These are phyloP conservation scores for Vitis hybrid DNA, from an alignment of 177 flowering plant species.

Conservation along the genomic window DNA sequence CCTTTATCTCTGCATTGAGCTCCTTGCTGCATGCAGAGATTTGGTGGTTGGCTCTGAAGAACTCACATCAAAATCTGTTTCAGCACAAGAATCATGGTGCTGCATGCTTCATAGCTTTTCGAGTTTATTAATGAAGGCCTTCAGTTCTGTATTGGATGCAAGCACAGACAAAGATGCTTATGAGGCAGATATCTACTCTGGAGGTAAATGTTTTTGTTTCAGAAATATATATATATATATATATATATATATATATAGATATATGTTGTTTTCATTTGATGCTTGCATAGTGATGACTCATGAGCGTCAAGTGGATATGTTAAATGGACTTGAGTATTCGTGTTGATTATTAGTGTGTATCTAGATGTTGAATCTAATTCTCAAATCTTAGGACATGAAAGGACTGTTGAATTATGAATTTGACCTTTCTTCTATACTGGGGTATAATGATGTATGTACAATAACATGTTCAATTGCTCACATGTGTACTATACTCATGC, in stretches of 20 bases:
- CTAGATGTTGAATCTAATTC: not conserved
- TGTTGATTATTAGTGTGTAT: not conserved
- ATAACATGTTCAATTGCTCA: no score
- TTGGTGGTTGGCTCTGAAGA: conserved; percentile 32
- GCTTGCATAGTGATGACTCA: not conserved
- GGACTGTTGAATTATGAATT: no score
- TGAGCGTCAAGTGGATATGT: not conserved
- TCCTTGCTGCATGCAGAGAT: conserved; percentile 70
- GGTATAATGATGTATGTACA: no score
- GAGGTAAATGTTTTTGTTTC: conserved; percentile 43
- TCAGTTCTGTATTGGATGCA: conserved; percentile 37
- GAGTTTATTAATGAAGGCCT: conserved; percentile 35
- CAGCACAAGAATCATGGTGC: conserved; percentile 43
- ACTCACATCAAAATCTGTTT: conserved; percentile 12
- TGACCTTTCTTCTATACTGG: no score
- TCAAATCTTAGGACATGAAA: not conserved
- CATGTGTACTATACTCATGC: no score
- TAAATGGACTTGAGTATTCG: no score
- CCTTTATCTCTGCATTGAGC: conserved; percentile 70
- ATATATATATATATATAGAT: no score
- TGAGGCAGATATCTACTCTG: conserved; percentile 36
- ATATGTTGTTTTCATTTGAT: not conserved
- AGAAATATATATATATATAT: no score
- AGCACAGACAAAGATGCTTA: conserved; percentile 20
- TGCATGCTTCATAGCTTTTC: conserved; percentile 47